A percentile compares a stretch with the other conserved stretches of the same genome.
Evolutionary conservation across 768 basidiomycete genomes (phyloP).

Genomic region (Pulveroboletus sp.): DNA sequence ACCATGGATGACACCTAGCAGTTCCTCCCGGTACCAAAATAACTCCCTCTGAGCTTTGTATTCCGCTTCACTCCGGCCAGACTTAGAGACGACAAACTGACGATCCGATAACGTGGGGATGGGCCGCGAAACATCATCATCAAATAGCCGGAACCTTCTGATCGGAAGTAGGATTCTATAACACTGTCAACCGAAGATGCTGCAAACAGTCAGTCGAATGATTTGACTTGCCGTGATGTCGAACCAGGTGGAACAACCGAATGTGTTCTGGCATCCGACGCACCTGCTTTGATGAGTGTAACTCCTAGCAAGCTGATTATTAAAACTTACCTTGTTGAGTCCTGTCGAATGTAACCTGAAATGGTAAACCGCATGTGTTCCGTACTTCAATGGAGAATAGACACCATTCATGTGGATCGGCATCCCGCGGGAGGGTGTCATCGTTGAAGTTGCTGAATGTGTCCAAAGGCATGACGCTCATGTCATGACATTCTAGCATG

Average conservation of each 20-base stretch:
- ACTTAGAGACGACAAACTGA: conserved; percentile 86
- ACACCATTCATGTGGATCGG: conserved; percentile 68
- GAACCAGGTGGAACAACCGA: conserved; percentile 84
- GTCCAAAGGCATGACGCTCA: conserved; percentile 72
- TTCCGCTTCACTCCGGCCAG: conserved; percentile 55
- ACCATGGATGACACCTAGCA: conserved; percentile 65
- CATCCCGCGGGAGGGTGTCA: conserved; percentile 35
- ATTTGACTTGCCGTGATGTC: conserved; percentile 59
- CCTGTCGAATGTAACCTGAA: conserved; percentile 79
- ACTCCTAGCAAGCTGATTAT: background rate
- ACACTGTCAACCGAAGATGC: conserved; percentile 5
- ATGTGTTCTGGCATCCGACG: conserved; percentile 39
- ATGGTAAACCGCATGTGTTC: conserved; percentile 88
- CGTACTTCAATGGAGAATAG: conserved; percentile 86
- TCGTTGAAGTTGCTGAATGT: conserved; percentile 20
- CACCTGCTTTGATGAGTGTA: conserved; percentile 32
- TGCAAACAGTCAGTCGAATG: background rate
- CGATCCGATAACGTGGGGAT: conserved; percentile 85
- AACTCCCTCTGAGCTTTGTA: conserved; percentile 67
- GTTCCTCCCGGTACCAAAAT: conserved; percentile 94
- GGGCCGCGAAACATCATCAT: conserved; percentile 53
- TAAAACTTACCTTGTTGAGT: conserved; percentile 52
- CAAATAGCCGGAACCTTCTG: conserved; percentile 60
- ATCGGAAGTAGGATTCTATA: conserved; percentile 66
- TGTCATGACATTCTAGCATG: conserved; percentile 82